Percentiles rank a stretch among this genome's conserved stretches.
These are phyloP conservation scores for Ramalina intermedia DNA, from an alignment of 495 filamentous ascomycete genomes.

Conservation along the genomic window DNA sequence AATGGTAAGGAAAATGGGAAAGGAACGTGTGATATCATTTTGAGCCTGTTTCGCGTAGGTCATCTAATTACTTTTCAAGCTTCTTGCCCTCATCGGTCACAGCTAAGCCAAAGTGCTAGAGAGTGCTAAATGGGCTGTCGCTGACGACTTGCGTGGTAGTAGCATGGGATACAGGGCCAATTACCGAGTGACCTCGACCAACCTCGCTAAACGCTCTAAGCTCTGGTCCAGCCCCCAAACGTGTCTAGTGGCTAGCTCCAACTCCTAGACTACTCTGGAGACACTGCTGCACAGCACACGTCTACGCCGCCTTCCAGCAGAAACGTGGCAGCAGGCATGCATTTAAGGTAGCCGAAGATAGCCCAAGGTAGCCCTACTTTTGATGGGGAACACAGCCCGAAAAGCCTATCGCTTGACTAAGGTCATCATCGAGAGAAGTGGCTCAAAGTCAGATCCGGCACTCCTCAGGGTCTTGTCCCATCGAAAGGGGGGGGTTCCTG, in stretches of 20 bases:
- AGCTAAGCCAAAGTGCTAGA: too few species aligned
- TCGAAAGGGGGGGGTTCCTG: not conserved
- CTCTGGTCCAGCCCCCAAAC: too few species aligned
- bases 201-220: too few species aligned
- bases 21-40: too few species aligned
- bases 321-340: slow-evolving; percentile 5
- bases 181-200: too few species aligned
- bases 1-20: too few species aligned
- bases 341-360: slow-evolving; percentile 1
- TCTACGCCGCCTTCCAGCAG: not conserved
- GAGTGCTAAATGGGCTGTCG: too few species aligned
- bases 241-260: not conserved
- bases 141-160: too few species aligned
- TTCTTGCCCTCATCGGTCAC: too few species aligned
- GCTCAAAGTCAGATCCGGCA: not conserved
- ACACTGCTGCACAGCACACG: slow-evolving; percentile 1
- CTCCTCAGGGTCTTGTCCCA: not conserved
- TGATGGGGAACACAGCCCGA: slow-evolving; percentile 1
- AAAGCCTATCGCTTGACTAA: not conserved
- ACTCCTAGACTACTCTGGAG: not conserved
- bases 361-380: slow-evolving; percentile 1
- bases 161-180: too few species aligned
- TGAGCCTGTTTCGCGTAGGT: too few species aligned
- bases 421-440: not conserved
- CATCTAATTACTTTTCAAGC: too few species aligned